Percentiles rank a stretch among this genome's conserved stretches.
phyloP scores from a whole-genome alignment of 2,329 filamentous ascomycete genomes.

The Botrytis galanthina region DNA sequence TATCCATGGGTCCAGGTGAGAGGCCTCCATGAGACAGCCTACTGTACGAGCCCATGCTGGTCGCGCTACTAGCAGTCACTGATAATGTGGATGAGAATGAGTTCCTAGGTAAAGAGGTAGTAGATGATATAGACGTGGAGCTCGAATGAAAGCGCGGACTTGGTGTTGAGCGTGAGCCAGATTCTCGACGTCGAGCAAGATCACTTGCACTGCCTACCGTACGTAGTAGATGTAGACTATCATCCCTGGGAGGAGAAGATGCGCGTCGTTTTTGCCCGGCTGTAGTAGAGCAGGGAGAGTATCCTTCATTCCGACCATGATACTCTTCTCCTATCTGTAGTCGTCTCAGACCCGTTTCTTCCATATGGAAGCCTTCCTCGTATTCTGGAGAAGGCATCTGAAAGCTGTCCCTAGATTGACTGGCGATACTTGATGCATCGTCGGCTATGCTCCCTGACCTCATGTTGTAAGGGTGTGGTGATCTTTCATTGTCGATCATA shows the following conservation, averaged over 20 bases:
- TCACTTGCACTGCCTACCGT: conserved; percentile 39
- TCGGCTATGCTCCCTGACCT: conserved; percentile 48
- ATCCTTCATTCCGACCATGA: conserved; percentile 37
- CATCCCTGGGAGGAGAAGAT: conserved; percentile 58
- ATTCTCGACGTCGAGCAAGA: conserved; percentile 43
- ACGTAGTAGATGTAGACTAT: conserved; percentile 38
- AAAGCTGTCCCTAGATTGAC: conserved; percentile 57
- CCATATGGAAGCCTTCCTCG: conserved; percentile 49
- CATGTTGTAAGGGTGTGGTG: conserved; percentile 37
- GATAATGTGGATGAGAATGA: conserved; percentile 64
- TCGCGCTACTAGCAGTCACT: conserved; percentile 59
- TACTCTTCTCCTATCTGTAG: conserved; percentile 52
- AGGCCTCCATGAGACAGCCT: conserved; percentile 59
- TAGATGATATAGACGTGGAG: conserved; percentile 63
- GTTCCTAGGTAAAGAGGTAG: conserved; percentile 59
- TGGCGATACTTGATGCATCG: conserved; percentile 49
- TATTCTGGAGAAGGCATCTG: conserved; percentile 46
- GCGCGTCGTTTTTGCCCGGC: conserved; percentile 63
- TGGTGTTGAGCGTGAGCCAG: conserved; percentile 53
- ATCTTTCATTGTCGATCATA: conserved; percentile 35
- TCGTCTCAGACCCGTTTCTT: conserved; percentile 51
- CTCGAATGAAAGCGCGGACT: conserved; percentile 54
- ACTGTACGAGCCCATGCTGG: conserved; percentile 61
- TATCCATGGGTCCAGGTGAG: conserved; percentile 44
- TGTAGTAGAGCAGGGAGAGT: conserved; percentile 36